Conservation (phyloP, 192 early-diverging fungal genomes). For the Bifiguratus adelaidae region DNA sequence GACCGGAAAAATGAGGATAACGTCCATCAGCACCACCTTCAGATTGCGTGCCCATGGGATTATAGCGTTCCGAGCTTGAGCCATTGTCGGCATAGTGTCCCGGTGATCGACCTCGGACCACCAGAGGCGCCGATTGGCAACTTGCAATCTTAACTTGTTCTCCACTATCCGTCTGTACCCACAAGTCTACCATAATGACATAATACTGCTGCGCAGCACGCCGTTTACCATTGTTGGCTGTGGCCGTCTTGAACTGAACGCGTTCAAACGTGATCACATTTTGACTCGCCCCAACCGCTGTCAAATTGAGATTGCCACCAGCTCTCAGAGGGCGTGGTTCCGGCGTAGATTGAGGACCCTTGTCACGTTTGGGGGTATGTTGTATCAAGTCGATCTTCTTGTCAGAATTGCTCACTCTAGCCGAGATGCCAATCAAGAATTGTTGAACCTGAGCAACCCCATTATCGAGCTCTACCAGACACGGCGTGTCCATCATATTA, state of each 20-base stretch:
- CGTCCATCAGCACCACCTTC: too few species aligned
- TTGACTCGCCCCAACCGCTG: slow-evolving; percentile 18
- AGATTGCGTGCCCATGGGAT: too few species aligned
- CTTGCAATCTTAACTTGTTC: slow-evolving; percentile 49
- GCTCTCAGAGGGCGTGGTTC: slow-evolving; percentile 41
- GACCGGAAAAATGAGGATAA: too few species aligned
- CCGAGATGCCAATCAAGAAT: slow-evolving; percentile 70
- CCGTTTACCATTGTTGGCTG: slow-evolving; percentile 91
- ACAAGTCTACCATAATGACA: slow-evolving; percentile 69
- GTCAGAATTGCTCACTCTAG: slow-evolving; percentile 60
- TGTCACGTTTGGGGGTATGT: slow-evolving; percentile 88
- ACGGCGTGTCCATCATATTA: slow-evolving; percentile 49
- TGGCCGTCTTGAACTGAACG: slow-evolving; percentile 95
- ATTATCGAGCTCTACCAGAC: slow-evolving; percentile 50
- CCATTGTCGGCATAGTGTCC: slow-evolving; percentile 81
- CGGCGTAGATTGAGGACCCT: slow-evolving; percentile 77
- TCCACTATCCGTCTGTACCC: slow-evolving; percentile 56
- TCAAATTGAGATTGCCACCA: slow-evolving; percentile 42
- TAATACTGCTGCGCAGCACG: slow-evolving; percentile 94
- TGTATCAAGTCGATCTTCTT: slow-evolving; percentile 76
- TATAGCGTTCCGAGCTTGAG: slow-evolving; percentile 16
- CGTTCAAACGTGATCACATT: slow-evolving; percentile 73
- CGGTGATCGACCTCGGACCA: slow-evolving; percentile 88
- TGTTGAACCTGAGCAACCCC: slow-evolving; percentile 39
- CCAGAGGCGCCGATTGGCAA: slow-evolving; percentile 67